Conservation (phyloP, 2,329 filamentous ascomycete genomes). For the Pseudohalonectria lignicola region DNA sequence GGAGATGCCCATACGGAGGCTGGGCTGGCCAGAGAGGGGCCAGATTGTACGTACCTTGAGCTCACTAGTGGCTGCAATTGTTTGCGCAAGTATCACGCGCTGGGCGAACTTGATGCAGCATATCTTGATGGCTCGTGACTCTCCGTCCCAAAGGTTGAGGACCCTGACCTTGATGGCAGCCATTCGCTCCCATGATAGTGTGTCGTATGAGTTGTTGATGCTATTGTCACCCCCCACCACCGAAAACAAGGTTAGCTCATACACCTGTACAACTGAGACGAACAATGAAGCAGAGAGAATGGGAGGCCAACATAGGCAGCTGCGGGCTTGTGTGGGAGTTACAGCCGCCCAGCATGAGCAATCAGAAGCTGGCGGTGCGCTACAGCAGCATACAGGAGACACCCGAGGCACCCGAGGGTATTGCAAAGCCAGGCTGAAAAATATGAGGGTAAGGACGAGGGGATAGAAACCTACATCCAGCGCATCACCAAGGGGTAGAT, state of each 20-base stretch:
- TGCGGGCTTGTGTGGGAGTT: too few relatives aligned
- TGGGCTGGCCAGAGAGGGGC: neutral
- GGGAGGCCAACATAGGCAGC: too few relatives aligned
- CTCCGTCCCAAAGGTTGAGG: constrained; percentile 75
- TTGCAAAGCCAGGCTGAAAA: too few relatives aligned
- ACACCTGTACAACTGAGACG: too few relatives aligned
- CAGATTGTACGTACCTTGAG: constrained; percentile 53
- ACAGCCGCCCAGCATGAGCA: constrained; percentile 12
- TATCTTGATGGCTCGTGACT: constrained; percentile 66
- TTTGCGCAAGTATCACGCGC: constrained; percentile 85
- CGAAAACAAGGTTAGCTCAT: too few relatives aligned
- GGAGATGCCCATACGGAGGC: neutral
- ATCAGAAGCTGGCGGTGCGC: too few relatives aligned
- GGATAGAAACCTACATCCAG: constrained; percentile 97
- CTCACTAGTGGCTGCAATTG: constrained; percentile 69
- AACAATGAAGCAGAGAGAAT: too few relatives aligned
- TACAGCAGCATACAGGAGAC: too few relatives aligned
- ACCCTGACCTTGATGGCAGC: constrained; percentile 81
- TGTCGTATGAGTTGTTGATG: constrained; percentile 77
- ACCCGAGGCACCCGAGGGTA: too few relatives aligned
- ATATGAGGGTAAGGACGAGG: too few relatives aligned
- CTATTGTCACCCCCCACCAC: constrained; percentile 32
- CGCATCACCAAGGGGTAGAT: constrained; percentile 87
- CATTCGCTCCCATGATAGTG: constrained; percentile 78
- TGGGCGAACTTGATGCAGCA: constrained; percentile 98